Conservation (phyloP, 441 rosid genomes). For the Raphanus hybrid region DNA sequence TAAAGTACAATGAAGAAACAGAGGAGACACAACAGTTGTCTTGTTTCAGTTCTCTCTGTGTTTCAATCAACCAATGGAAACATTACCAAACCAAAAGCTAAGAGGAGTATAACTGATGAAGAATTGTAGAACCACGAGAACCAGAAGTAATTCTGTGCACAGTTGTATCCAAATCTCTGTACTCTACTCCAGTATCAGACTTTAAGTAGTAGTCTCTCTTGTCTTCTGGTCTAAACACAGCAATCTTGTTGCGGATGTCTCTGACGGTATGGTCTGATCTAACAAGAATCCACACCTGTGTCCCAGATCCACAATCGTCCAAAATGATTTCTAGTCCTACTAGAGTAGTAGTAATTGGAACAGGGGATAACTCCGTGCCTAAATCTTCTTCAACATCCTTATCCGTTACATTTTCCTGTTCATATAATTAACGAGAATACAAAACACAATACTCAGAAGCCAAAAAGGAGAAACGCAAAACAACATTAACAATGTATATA, state of each 20-base stretch:
- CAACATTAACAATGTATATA: background rate
- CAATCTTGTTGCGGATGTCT: slow-evolving; percentile 30
- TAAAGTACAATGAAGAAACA: no score
- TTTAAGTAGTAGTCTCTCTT: background rate
- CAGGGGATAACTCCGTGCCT: background rate
- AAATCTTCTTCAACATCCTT: slow-evolving; percentile 6
- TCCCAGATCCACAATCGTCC: background rate
- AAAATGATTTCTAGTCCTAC: background rate
- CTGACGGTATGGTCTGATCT: slow-evolving; percentile 29
- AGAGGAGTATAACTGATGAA: slow-evolving; percentile 1
- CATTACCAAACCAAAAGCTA: slow-evolving; percentile 18
- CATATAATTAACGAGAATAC: background rate
- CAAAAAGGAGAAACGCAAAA: slow-evolving; percentile 1
- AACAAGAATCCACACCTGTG: background rate
- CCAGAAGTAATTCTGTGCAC: background rate
- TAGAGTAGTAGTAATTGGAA: background rate
- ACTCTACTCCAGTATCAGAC: background rate
- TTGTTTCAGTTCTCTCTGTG: background rate
- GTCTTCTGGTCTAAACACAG: background rate
- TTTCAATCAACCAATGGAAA: slow-evolving; percentile 7
- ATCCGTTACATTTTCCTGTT: background rate
- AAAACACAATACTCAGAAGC: slow-evolving; percentile 1
- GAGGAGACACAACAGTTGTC: no score
- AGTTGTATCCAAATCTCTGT: slow-evolving; percentile 15
- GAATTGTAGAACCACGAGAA: background rate